Conservation (phyloP, 371 early-diverging fungal genomes). For the Smittium culicis region DNA sequence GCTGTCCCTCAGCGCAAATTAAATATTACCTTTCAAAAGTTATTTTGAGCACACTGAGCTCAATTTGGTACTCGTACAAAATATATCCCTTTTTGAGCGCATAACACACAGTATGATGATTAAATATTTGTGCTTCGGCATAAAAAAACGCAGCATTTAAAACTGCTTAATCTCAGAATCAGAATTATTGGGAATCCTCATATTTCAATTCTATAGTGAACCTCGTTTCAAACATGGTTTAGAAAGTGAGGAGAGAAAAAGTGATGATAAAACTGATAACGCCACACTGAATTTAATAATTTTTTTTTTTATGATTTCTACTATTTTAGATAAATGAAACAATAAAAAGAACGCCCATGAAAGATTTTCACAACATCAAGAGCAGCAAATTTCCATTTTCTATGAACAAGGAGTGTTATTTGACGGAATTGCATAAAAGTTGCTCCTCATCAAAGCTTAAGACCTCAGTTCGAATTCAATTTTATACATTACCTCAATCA, state of each 20-base stretch:
- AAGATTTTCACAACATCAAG: background rate
- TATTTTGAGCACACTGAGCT: background rate
- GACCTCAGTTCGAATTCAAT: background rate
- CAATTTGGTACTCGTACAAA: background rate
- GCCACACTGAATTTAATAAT: background rate
- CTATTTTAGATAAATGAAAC: background rate
- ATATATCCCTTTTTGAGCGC: background rate
- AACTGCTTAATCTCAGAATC: background rate
- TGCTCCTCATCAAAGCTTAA: background rate
- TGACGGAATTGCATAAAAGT: background rate
- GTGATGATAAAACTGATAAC: background rate
- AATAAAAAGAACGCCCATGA: background rate
- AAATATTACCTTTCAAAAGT: background rate
- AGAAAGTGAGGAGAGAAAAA: background rate
- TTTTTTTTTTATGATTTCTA: background rate
- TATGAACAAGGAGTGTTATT: background rate
- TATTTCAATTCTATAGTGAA: background rate
- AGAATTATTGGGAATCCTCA: background rate
- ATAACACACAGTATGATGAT: background rate
- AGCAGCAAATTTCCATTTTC: background rate
- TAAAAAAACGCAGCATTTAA: background rate
- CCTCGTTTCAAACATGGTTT: background rate
- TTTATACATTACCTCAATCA: background rate
- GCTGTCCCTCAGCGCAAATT: background rate
- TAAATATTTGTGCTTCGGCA: background rate